Conservation (phyloP, 2,329 filamentous ascomycete genomes). For the Exutisphaerella laricina region DNA sequence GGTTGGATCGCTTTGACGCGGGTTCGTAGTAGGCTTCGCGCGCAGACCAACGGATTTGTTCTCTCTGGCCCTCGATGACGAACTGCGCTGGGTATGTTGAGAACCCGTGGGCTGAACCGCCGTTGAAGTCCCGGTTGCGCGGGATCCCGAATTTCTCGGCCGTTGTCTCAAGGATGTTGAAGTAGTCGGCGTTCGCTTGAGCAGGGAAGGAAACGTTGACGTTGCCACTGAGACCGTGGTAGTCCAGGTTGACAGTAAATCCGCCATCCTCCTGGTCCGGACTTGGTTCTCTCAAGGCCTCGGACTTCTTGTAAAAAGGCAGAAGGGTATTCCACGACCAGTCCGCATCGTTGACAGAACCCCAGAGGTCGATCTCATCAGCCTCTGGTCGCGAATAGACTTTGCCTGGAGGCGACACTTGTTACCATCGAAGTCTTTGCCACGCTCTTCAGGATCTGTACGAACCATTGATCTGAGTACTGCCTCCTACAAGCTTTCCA, state of each 20-base stretch:
- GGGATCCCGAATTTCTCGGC: conserved; percentile 33
- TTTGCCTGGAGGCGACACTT: conserved; percentile 9
- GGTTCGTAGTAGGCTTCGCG: conserved; percentile 46
- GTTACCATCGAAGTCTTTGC: too few relatives aligned
- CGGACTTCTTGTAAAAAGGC: conserved; percentile 12
- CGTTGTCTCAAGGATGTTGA: conserved; percentile 34
- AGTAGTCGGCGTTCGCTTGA: conserved; percentile 5
- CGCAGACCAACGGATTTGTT: conserved; percentile 41
- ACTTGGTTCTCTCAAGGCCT: conserved; percentile 5
- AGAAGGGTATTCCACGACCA: conserved; percentile 16
- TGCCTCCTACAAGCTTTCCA: conserved; percentile 13
- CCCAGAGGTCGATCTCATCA: conserved; percentile 14
- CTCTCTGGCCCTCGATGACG: conserved; percentile 36
- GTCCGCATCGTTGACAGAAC: conserved; percentile 8
- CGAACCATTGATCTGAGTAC: conserved; percentile 14
- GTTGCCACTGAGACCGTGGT: conserved; percentile 14
- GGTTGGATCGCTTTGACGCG: conserved; percentile 37
- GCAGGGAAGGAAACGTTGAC: conserved; percentile 15
- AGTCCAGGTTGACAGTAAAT: conserved; percentile 8
- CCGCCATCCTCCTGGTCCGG: conserved; percentile 5
- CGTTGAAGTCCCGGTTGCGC: conserved; percentile 41
- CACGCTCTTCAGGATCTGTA: neutral
- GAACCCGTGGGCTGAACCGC: conserved; percentile 41
- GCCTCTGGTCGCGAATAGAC: conserved; percentile 15
- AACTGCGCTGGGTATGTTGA: conserved; percentile 35